These are phyloP conservation scores for Irpex sp. DNA, from an alignment of 1,284 basidiomycete species.

Conservation along the genomic window DNA sequence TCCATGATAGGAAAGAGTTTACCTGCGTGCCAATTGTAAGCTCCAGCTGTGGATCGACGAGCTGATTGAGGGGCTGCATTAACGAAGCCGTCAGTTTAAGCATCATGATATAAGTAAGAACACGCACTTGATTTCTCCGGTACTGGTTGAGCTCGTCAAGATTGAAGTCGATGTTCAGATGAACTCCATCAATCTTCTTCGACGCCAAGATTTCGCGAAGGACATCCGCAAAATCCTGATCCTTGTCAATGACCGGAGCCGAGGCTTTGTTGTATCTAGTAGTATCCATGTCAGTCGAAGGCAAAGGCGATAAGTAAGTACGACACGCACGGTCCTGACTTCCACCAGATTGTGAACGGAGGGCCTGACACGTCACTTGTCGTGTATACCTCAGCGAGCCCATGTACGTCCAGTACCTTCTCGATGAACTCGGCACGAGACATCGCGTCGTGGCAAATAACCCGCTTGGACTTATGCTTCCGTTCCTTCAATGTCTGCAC, in stretches of 20 bases:
- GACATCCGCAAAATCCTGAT: background rate
- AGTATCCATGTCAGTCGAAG: background rate
- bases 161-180: background rate
- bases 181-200: background rate
- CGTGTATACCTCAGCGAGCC: background rate
- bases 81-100: background rate
- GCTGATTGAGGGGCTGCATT: background rate
- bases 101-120: background rate
- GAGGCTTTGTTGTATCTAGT: background rate
- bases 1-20: background rate
- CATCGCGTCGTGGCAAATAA: background rate
- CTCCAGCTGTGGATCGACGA: background rate
- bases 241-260: background rate
- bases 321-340: background rate
- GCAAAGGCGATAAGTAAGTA: background rate
- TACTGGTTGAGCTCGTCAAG: background rate
- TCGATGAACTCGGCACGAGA: background rate
- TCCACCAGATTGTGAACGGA: conserved; percentile 8
- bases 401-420: background rate
- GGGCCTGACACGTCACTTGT: background rate
- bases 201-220: background rate
- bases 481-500: background rate
- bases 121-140: background rate
- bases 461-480: background rate
- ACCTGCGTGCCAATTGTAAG: conserved; percentile 4